Conservation (phyloP, 495 filamentous ascomycete species). For the Cenococcum geophilum region DNA sequence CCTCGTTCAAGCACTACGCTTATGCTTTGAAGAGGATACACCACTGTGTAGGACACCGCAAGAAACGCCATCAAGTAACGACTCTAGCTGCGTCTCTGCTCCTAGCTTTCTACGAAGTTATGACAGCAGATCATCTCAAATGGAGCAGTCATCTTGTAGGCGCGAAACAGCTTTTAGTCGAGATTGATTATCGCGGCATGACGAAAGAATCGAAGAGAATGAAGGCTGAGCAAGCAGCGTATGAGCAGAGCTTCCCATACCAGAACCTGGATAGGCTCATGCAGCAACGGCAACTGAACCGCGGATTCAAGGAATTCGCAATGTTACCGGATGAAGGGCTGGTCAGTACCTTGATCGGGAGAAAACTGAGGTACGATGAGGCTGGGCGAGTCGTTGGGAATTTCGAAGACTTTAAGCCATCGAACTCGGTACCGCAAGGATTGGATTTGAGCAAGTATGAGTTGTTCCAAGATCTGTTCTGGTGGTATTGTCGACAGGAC, state of each 20-base stretch:
- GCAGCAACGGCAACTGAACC: slow-evolving; percentile 21
- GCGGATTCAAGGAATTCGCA: slow-evolving; percentile 7
- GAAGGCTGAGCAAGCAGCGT: slow-evolving; percentile 41
- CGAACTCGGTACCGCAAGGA: slow-evolving; percentile 8
- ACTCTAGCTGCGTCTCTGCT: slow-evolving; percentile 86
- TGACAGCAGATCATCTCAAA: slow-evolving; percentile 88
- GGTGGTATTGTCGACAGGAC: slow-evolving; percentile 96
- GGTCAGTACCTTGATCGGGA: slow-evolving; percentile 35
- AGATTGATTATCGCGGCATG: slow-evolving; percentile 70
- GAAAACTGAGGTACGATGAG: slow-evolving; percentile 36
- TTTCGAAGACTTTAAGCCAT: background rate
- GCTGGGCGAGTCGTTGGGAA: slow-evolving; percentile 26
- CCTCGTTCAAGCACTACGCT: slow-evolving; percentile 88
- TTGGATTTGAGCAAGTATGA: slow-evolving; percentile 52
- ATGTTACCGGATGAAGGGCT: slow-evolving; percentile 35
- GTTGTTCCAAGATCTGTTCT: slow-evolving; percentile 80
- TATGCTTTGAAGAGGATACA: slow-evolving; percentile 72
- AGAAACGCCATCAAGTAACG: slow-evolving; percentile 65
- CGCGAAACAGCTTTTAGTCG: slow-evolving; percentile 71
- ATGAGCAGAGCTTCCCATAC: slow-evolving; percentile 26
- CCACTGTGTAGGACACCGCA: slow-evolving; percentile 62
- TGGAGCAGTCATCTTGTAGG: slow-evolving; percentile 91
- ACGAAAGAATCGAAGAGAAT: slow-evolving; percentile 62
- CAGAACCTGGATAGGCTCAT: slow-evolving; percentile 29
- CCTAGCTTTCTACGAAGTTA: slow-evolving; percentile 88